Conservation (phyloP, 177 flowering plant species). For the Vitis hybrid region DNA sequence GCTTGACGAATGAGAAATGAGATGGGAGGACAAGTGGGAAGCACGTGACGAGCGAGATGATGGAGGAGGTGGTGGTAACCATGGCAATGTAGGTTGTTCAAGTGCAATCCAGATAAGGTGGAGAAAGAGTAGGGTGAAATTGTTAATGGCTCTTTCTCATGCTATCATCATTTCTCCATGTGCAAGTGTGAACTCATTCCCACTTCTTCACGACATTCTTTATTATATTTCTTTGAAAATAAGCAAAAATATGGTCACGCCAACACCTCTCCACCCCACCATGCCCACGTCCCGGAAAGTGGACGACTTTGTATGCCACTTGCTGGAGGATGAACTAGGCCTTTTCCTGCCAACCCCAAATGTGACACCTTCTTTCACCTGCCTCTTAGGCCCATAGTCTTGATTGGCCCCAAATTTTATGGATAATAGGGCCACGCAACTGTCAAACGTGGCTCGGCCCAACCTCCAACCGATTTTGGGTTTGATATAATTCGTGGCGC, state of each 20-base stretch:
- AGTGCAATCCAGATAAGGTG: slow-evolving; percentile 4
- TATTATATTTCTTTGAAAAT: background rate
- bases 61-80: background rate
- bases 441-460: too few relatives aligned
- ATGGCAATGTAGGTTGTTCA: background rate
- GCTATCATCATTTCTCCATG: background rate
- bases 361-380: too few relatives aligned
- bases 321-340: too few relatives aligned
- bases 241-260: too few relatives aligned
- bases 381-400: too few relatives aligned
- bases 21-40: background rate
- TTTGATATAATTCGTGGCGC: too few relatives aligned
- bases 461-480: too few relatives aligned
- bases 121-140: too few relatives aligned
- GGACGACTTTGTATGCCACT: too few relatives aligned
- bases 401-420: too few relatives aligned
- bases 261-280: background rate
- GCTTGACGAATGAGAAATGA: slow-evolving; percentile 6
- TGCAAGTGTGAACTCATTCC: background rate
- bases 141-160: background rate
- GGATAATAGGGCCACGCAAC: too few relatives aligned
- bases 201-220: background rate
- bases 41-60: slow-evolving; percentile 2
- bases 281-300: background rate
- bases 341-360: too few relatives aligned